These are phyloP conservation scores for Fomitopsis serialis DNA, from an alignment of 768 basidiomycete species.

Conservation along the genomic window DNA sequence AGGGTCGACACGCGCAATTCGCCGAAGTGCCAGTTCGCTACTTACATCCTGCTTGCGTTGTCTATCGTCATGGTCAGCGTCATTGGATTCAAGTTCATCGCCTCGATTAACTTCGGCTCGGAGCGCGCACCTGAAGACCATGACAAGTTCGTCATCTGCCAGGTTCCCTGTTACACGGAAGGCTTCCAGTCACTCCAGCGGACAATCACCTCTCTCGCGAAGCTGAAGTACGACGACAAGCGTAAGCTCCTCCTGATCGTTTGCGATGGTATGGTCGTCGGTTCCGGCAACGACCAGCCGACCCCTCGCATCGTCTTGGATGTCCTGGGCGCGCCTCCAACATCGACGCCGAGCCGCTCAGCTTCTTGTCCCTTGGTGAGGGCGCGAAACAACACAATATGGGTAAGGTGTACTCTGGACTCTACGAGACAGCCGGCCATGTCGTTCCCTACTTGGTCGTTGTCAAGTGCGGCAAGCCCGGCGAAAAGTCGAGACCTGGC, in stretches of 20 bases:
- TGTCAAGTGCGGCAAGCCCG: conserved; percentile 93
- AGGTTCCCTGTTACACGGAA: conserved; percentile 98
- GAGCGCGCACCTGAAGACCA: conserved; percentile 86
- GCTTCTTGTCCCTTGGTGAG: conserved; percentile 91
- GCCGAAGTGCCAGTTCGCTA: conserved; percentile 86
- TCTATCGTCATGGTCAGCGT: conserved; percentile 91
- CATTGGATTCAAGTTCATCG: conserved; percentile 95
- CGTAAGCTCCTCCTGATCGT: conserved; percentile 90
- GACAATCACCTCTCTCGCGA: conserved; percentile 92
- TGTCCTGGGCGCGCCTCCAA: conserved; percentile 94
- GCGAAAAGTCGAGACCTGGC: conserved; percentile 87
- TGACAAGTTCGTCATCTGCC: conserved; percentile 96
- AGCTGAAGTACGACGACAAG: conserved; percentile 97
- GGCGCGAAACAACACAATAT: conserved; percentile 96
- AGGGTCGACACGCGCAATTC: conserved; percentile 91
- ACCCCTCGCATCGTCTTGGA: conserved; percentile 96
- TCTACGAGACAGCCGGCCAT: conserved; percentile 92
- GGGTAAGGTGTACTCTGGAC: conserved; percentile 95
- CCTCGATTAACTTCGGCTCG: conserved; percentile 79
- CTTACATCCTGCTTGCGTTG: conserved; percentile 84
- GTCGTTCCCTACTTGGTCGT: conserved; percentile 93
- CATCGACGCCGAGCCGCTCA: conserved; percentile 89
- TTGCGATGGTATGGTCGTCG: conserved; percentile 98
- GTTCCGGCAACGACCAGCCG: conserved; percentile 92
- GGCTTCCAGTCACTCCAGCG: conserved; percentile 78